Evolutionary conservation across 1,284 basidiomycete species (phyloP), one percentile per base, ranked within the genome.

Genomic region (Bondarzewia mesenterica): DNA sequence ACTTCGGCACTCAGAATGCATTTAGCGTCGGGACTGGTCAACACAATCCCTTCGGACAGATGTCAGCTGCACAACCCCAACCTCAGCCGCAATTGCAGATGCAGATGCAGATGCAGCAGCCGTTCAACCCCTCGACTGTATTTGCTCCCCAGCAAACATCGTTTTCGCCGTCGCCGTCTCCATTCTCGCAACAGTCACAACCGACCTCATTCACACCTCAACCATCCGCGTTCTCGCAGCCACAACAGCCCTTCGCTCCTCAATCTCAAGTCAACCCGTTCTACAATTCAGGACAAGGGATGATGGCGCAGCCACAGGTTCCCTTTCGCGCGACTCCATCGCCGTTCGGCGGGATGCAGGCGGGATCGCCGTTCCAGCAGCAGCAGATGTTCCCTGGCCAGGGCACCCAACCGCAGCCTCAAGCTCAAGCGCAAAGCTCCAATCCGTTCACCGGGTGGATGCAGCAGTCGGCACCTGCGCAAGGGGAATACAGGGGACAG

Each of bases 401-500:
- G 48, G 36, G 29, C n/a, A 32, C 32, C 38, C 54, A 53, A 20
- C 49, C 48, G 35, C 55, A 47, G 42, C 29, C 51, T 35, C 22
- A 10, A 8, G 16, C n/a, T 20, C 53, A 45, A 44, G 50, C 35
- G 35, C 51, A 20, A 50, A 47, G 7, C 44, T 29, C 52, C 42
- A 66, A 60, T 50, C 60, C 61, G 45, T 67, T 65, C 48, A 62
- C 61, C 3, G 60, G 59, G 25, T 63, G 60, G 57, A 48, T 62
- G 49, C 52, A 49, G 36, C 53, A 55, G 37, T 25, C 42, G 5
- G 44, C 25, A 14, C 32, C 44, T 12, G 16, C 42, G 22, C 35
- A 35, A 23, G 47, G 39, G 23, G 27, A 42, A 5, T 39, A 45
- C 38, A 40, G 50, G 7, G 49, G 40, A 27, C 49, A 44, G 44